Conservation (phyloP, 1,284 basidiomycete genomes). For the Ustilago esculenta region DNA sequence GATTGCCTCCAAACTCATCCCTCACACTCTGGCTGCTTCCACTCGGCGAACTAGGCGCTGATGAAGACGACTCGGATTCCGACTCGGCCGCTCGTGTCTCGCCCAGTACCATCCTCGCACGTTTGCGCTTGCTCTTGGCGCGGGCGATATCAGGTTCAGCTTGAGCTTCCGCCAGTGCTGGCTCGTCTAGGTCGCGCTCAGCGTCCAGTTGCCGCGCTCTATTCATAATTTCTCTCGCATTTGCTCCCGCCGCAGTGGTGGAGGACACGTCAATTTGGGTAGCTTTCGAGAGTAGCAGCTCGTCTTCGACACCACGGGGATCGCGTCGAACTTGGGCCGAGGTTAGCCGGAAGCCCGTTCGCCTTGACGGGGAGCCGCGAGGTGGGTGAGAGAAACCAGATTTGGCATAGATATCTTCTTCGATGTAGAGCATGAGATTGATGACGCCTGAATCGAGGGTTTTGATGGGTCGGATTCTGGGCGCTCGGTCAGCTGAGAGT, state of each 20-base stretch:
- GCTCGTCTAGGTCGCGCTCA: slow-evolving; percentile 44
- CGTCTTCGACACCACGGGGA: slow-evolving; percentile 9
- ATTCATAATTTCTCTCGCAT: slow-evolving; percentile 32
- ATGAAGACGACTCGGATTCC: slow-evolving; percentile 19
- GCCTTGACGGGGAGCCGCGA: not conserved
- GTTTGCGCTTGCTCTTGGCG: slow-evolving; percentile 39
- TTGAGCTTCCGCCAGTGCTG: slow-evolving; percentile 24
- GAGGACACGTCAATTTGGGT: slow-evolving; percentile 27
- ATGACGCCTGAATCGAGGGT: slow-evolving; percentile 46
- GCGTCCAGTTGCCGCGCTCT: slow-evolving; percentile 31
- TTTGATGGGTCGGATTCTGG: slow-evolving; percentile 46
- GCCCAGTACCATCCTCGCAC: slow-evolving; percentile 41
- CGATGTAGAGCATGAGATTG: slow-evolving; percentile 50
- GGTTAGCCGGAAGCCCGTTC: not conserved
- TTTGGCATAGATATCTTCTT: slow-evolving; percentile 45
- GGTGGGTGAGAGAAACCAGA: slow-evolving; percentile 1
- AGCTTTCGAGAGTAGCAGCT: slow-evolving; percentile 27
- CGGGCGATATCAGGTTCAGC: slow-evolving; percentile 27
- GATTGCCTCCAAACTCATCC: slow-evolving; percentile 70
- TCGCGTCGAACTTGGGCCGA: slow-evolving; percentile 19
- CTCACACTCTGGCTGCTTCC: slow-evolving; percentile 68
- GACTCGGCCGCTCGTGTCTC: slow-evolving; percentile 40
- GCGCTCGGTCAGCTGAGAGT: not conserved
- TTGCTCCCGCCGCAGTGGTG: slow-evolving; percentile 5
- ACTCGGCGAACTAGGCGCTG: slow-evolving; percentile 18